Conservation (phyloP, 139 green algal species). For the Tetraselmis striata region DNA sequence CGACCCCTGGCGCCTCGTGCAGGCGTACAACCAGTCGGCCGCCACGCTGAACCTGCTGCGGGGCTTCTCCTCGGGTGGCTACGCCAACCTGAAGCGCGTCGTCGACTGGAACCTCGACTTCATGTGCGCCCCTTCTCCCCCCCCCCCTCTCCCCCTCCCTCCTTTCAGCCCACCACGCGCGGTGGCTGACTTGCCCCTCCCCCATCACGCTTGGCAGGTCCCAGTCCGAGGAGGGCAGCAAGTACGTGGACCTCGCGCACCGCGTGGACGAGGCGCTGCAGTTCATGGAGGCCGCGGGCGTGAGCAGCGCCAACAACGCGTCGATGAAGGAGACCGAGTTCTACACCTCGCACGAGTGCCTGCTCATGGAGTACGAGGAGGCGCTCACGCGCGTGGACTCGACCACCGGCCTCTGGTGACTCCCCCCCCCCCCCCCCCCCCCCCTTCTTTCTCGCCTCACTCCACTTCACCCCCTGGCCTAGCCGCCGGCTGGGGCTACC, state of each 20-base stretch:
- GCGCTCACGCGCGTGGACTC: slow-evolving; percentile 85
- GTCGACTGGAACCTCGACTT: slow-evolving; percentile 97
- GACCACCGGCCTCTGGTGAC: slow-evolving; percentile 50
- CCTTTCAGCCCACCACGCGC: too few species aligned
- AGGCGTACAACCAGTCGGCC: slow-evolving; percentile 94
- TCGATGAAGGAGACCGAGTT: slow-evolving; percentile 95
- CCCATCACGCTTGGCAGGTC: too few species aligned
- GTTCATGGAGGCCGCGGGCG: slow-evolving; percentile 92
- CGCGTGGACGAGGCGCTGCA: slow-evolving; percentile 87
- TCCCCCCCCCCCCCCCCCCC: neutral
- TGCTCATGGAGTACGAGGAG: slow-evolving; percentile 97
- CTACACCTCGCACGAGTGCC: slow-evolving; percentile 79
- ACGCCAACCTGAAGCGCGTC: slow-evolving; percentile 86
- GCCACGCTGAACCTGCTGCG: slow-evolving; percentile 97
- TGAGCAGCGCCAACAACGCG: slow-evolving; percentile 52
- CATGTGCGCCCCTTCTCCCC: slow-evolving; percentile 52
- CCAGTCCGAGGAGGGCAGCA: slow-evolving; percentile 19
- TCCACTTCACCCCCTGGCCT: too few species aligned
- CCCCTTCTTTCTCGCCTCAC: slow-evolving; percentile 1
- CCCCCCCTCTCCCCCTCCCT: neutral
- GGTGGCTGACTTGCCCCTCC: too few species aligned
- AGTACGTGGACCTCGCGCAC: slow-evolving; percentile 38
- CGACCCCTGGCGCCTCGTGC: slow-evolving; percentile 70
- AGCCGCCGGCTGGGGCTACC: too few species aligned
- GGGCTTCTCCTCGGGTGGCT: slow-evolving; percentile 91